Percentiles rank a stretch among this genome's conserved stretches.
These are phyloP conservation scores for Yamadazyma olivae DNA, from an alignment of 805 yeast species.

Conservation along the genomic window DNA sequence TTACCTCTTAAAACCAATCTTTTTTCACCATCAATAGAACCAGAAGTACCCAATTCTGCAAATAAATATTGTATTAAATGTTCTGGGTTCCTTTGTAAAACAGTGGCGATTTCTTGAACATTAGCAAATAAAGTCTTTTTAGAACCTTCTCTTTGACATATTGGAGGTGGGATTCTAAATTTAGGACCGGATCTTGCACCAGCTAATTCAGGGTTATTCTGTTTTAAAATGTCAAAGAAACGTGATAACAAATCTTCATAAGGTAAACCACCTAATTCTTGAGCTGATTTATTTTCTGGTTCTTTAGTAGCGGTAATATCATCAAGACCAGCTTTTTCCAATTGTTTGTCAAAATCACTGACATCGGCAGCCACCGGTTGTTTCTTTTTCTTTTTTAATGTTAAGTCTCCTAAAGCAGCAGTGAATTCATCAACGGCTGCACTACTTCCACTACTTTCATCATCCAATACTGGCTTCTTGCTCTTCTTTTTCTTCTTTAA, in stretches of 20 bases:
- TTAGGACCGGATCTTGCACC: slow-evolving; percentile 92
- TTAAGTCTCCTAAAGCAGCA: slow-evolving; percentile 37
- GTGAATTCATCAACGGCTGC: slow-evolving; percentile 30
- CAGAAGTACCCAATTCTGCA: slow-evolving; percentile 99
- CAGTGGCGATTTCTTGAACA: slow-evolving; percentile 90
- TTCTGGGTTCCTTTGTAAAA: slow-evolving; percentile 94
- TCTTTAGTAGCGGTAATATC: slow-evolving; percentile 32
- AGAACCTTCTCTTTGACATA: slow-evolving; percentile 94
- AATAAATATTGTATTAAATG: slow-evolving; percentile 95
- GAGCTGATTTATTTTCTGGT: slow-evolving; percentile 23
- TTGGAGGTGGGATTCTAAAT: slow-evolving; percentile 96
- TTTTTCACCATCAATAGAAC: slow-evolving; percentile 97
- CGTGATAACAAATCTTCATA: slow-evolving; percentile 78
- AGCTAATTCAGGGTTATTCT: slow-evolving; percentile 96
- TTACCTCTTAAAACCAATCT: slow-evolving; percentile 97
- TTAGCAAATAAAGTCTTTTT: slow-evolving; percentile 96
- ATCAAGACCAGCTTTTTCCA: slow-evolving; percentile 86
- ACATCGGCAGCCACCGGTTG: slow-evolving; percentile 56
- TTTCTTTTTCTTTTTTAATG: slow-evolving; percentile 77
- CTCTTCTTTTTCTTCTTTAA: slow-evolving; percentile 79
- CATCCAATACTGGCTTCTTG: slow-evolving; percentile 34
- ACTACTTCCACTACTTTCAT: slow-evolving; percentile 18
- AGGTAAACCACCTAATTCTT: slow-evolving; percentile 53
- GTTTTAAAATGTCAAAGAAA: slow-evolving; percentile 80
- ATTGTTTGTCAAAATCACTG: slow-evolving; percentile 82